These are phyloP conservation scores for Rhododendron griersonianum DNA, from an alignment of 148 eudicot genomes.

Conservation along the genomic window DNA sequence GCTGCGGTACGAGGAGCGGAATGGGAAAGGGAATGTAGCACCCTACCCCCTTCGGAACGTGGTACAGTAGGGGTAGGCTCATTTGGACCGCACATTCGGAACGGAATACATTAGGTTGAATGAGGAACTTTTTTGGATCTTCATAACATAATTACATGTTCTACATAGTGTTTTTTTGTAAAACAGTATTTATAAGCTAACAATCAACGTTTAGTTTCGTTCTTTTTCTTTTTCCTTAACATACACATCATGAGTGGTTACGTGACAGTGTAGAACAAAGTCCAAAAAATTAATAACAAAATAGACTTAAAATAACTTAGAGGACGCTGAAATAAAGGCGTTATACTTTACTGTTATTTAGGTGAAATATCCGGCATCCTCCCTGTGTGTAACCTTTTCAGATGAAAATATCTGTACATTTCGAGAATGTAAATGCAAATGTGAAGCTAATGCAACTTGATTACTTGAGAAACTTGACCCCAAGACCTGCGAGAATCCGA, in stretches of 20 bases:
- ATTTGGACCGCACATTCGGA: not conserved
- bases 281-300: not conserved
- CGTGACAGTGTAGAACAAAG: not conserved
- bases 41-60: not conserved
- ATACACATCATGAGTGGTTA: too few relatives aligned
- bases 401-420: not conserved
- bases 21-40: not conserved
- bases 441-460: not conserved
- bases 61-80: not conserved
- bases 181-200: too few relatives aligned
- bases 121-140: not conserved
- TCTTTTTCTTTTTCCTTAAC: too few relatives aligned
- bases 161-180: too few relatives aligned
- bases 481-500: not conserved
- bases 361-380: not conserved
- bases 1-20: not conserved
- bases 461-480: not conserved
- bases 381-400: too few relatives aligned
- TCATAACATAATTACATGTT: not conserved
- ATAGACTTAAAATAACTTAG: not conserved
- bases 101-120: not conserved
- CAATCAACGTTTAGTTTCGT: too few relatives aligned
- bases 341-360: not conserved
- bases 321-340: too few relatives aligned
- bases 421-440: not conserved